These are phyloP conservation scores for Coemansia sp. DNA, from an alignment of 192 early-diverging fungal genomes.

Conservation along the genomic window DNA sequence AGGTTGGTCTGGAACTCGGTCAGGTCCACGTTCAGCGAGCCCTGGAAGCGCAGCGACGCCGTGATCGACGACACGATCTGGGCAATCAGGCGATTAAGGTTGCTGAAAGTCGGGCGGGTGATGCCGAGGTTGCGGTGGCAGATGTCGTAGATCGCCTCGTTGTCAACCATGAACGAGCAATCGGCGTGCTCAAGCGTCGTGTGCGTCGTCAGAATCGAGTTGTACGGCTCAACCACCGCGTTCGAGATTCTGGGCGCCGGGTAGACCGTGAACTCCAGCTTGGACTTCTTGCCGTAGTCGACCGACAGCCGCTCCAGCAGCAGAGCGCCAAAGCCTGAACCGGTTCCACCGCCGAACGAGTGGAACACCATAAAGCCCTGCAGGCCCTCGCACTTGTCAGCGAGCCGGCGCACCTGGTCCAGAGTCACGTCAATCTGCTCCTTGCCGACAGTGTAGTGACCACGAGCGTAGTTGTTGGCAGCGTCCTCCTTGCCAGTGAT, in stretches of 20 bases:
- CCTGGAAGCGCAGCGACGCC: conserved; percentile 97
- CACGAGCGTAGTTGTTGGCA: conserved; percentile 99
- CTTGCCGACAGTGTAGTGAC: conserved; percentile 99
- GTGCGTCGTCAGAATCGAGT: conserved; percentile 99
- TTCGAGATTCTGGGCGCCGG: conserved; percentile 97
- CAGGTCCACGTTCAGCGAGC: conserved; percentile 98
- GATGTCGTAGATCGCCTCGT: conserved; percentile 99
- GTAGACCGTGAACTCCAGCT: conserved; percentile 99
- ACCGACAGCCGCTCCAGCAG: conserved; percentile 97
- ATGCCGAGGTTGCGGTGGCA: conserved; percentile 98
- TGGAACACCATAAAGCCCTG: conserved; percentile 99
- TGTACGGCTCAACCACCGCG: conserved; percentile 97
- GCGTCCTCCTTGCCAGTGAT: conserved; percentile 99
- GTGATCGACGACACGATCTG: conserved; percentile 99
- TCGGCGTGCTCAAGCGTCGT: conserved; percentile 98
- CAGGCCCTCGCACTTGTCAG: conserved; percentile 96
- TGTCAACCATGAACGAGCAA: conserved; percentile 99
- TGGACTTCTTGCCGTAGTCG: conserved; percentile 99
- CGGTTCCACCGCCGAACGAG: conserved; percentile 99
- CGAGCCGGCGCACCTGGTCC: conserved; percentile 95
- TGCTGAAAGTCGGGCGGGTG: conserved; percentile 94
- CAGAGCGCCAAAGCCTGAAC: conserved; percentile 97
- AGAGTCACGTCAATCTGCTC: conserved; percentile 95
- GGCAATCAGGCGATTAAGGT: conserved; percentile 96
- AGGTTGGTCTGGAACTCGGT: conserved; percentile 99